Evolutionary conservation across 306 rosid genomes (phyloP), one percentile per base, ranked within the genome.

Genomic region (Notholithocarpus densiflorus): DNA sequence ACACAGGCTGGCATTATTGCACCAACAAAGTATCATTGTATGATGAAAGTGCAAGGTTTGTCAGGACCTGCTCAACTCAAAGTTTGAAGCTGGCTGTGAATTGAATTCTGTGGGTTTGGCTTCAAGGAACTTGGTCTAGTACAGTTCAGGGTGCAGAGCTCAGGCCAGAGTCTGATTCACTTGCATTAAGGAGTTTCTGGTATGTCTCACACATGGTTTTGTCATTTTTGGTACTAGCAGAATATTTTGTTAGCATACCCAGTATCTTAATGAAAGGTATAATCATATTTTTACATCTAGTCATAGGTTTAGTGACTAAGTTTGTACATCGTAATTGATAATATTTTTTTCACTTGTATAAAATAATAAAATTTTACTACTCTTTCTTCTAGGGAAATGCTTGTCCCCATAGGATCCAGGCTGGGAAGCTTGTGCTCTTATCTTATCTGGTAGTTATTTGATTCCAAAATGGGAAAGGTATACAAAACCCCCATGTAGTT

Each of bases 11-110:
- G 98, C 77, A 88, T 73, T 51, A 24, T 75, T 75, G 88, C 80
- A 73, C 99, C 96, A 51, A 17, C 74, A 3, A 90, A 89, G 82
- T 96, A 93, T 86, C 81, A 86, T 60, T 74, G 82, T 75, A 80
- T 86, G 92, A 90, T 93, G 99, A 91, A 93, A 86, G 73, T 84
- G 55, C 86, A 90, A 79, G 99, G 99, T 76, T 75, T 91, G 77
- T 62, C 97, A 52, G 79, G 71, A 32, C 88, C 65, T 68, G 60
- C 40, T 80, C 34, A 73, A 53, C 72, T 66, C 72, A 72, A 79
- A 34, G 80, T 65, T 29, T 72, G 78, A 71, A 34, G 45, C 55
- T 9, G 43, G 31, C 72, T 19, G 53, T 27, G 18, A 54, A 73
- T 73, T 73, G 82, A 79, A 48, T 74, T 54, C 23, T 54, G 20